A percentile compares a stretch with the other conserved stretches of the same genome.
These are phyloP conservation scores for Pichia manshurica DNA, from an alignment of 805 yeast species.

Conservation along the genomic window DNA sequence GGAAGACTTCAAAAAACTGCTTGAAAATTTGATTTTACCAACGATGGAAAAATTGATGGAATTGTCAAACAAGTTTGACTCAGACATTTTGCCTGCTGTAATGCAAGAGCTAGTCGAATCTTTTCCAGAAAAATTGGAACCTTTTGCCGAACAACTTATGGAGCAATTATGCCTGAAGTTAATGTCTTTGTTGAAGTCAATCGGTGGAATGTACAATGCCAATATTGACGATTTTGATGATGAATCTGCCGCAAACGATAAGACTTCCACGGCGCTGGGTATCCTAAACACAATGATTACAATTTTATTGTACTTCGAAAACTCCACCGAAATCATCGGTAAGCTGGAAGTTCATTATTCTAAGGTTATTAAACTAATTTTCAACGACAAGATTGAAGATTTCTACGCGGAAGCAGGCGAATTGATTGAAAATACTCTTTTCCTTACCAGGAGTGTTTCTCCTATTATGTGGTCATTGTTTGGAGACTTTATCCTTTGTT, in stretches of 20 bases:
- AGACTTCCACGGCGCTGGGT: slow-evolving; percentile 82
- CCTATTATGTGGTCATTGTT: slow-evolving; percentile 74
- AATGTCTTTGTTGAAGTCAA: slow-evolving; percentile 61
- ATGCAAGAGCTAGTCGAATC: slow-evolving; percentile 94
- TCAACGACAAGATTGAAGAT: slow-evolving; percentile 64
- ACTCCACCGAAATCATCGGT: slow-evolving; percentile 61
- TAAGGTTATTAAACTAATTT: slow-evolving; percentile 68
- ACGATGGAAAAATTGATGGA: slow-evolving; percentile 75
- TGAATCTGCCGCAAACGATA: slow-evolving; percentile 50
- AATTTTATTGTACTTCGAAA: slow-evolving; percentile 80
- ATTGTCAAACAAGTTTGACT: slow-evolving; percentile 75
- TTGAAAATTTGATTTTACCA: slow-evolving; percentile 65
- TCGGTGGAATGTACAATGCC: slow-evolving; percentile 51
- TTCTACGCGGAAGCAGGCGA: slow-evolving; percentile 80
- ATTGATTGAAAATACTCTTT: slow-evolving; percentile 69
- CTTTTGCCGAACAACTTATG: slow-evolving; percentile 71
- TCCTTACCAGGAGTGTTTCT: slow-evolving; percentile 53
- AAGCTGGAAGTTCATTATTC: slow-evolving; percentile 66
- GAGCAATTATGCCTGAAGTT: slow-evolving; percentile 68
- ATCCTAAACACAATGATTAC: slow-evolving; percentile 82
- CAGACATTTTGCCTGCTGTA: slow-evolving; percentile 80
- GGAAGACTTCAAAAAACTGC: slow-evolving; percentile 60
- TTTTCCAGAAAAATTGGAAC: slow-evolving; percentile 83
- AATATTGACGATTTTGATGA: slow-evolving; percentile 42
- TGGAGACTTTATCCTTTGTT: slow-evolving; percentile 37